Percentiles rank a stretch among this genome's conserved stretches.
These are phyloP conservation scores for Aspergillus hiratsukae DNA, from an alignment of 2,329 filamentous ascomycete genomes.

Conservation along the genomic window DNA sequence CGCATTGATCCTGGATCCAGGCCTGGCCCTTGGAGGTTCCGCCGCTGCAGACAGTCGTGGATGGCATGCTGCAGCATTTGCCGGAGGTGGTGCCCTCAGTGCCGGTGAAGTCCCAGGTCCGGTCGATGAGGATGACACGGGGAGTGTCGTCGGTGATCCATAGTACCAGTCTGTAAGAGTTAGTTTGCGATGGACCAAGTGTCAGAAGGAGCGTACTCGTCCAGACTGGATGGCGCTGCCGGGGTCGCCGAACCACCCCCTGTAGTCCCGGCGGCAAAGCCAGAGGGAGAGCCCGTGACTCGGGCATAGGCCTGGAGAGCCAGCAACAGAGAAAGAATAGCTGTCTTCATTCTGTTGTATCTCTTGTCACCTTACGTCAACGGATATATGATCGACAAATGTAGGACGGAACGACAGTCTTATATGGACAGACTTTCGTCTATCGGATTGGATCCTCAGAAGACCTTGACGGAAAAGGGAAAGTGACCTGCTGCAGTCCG, in stretches of 20 bases:
- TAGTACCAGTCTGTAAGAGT: neutral
- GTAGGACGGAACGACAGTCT: no score
- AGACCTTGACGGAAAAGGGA: no score
- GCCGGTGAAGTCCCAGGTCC: constrained; percentile 16
- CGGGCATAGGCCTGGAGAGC: constrained; percentile 5
- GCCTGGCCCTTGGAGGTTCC: constrained; percentile 50
- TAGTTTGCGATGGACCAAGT: neutral
- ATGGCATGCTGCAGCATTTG: constrained; percentile 12
- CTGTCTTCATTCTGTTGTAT: constrained; percentile 2
- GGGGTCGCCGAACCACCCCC: constrained; percentile 10
- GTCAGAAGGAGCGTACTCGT: constrained; percentile 3
- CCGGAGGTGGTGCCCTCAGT: constrained; percentile 40
- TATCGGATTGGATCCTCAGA: no score
- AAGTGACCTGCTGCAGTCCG: no score
- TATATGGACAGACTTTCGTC: no score
- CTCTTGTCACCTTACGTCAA: no score
- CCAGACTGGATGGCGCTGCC: constrained; percentile 8
- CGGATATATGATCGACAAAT: no score
- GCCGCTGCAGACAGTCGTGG: constrained; percentile 49
- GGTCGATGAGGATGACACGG: constrained; percentile 9
- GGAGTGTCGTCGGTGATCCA: constrained; percentile 11
- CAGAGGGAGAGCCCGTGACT: constrained; percentile 8
- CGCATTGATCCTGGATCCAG: constrained; percentile 52
- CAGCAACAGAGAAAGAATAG: neutral
- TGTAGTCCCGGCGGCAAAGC: constrained; percentile 13